Conservation (phyloP, 495 filamentous ascomycete species). For the Neurospora sp. region DNA sequence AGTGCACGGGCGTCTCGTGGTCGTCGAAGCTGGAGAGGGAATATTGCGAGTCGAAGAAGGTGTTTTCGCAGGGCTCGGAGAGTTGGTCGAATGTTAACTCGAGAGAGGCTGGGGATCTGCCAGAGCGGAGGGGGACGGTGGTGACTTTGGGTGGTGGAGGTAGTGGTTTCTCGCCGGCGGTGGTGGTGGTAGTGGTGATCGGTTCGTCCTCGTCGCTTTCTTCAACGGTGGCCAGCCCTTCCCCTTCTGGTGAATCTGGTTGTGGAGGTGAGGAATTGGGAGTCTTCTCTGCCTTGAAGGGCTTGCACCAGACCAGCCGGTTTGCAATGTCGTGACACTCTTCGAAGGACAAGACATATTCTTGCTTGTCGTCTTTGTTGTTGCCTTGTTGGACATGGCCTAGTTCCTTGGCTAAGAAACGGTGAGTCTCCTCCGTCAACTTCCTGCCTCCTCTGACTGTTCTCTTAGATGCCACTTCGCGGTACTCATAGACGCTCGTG, state of each 20-base stretch:
- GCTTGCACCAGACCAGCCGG: conserved; percentile 68
- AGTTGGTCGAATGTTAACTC: conserved; percentile 58
- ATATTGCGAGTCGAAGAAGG: conserved; percentile 52
- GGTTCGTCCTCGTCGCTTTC: conserved; percentile 39
- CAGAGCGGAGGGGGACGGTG: conserved; percentile 40
- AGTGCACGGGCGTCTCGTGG: conserved; percentile 65
- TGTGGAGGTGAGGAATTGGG: conserved; percentile 1
- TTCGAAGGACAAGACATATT: conserved; percentile 47
- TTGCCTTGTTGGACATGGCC: conserved; percentile 4
- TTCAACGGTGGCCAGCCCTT: conserved; percentile 34
- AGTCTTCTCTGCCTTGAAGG: conserved; percentile 4
- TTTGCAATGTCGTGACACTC: conserved; percentile 68
- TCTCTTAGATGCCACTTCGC: conserved; percentile 57
- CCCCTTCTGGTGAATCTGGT: conserved; percentile 3
- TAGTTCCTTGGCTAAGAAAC: conserved; percentile 41
- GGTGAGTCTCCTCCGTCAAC: conserved; percentile 57
- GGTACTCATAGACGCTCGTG: conserved; percentile 78
- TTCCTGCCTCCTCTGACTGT: conserved; percentile 65
- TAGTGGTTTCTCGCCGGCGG: conserved; percentile 22
- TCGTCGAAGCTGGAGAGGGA: conserved; percentile 57
- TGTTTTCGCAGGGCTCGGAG: conserved; percentile 61
- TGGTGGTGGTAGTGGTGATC: neutral
- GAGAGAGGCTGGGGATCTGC: conserved; percentile 37
- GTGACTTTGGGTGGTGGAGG: conserved; percentile 8
- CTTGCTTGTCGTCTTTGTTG: conserved; percentile 1